These are phyloP conservation scores for Puccinia hordei DNA, from an alignment of 1,284 basidiomycete genomes.

Conservation along the genomic window DNA sequence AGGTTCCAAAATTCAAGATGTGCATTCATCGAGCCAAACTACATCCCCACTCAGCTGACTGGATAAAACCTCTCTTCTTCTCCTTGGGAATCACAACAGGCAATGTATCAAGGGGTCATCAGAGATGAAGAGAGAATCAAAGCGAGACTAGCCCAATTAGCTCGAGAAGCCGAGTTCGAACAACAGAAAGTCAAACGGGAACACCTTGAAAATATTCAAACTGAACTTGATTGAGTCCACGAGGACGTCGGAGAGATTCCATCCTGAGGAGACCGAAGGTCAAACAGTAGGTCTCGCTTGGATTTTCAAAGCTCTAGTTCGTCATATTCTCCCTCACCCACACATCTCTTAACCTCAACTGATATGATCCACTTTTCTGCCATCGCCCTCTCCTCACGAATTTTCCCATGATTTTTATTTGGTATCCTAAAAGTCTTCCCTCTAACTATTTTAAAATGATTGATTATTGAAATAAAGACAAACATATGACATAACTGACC, in stretches of 20 bases:
- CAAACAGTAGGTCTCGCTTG: neutral
- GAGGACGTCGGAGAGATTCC: conserved; percentile 7
- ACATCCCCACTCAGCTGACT: neutral
- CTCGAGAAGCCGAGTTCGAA: conserved; percentile 67
- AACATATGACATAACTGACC: too few relatives aligned
- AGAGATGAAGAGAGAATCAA: conserved; percentile 78
- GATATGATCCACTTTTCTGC: too few relatives aligned
- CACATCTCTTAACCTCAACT: too few relatives aligned
- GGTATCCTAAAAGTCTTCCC: too few relatives aligned
- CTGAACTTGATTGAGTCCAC: conserved; percentile 21
- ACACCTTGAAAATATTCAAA: conserved; percentile 35
- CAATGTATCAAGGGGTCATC: conserved; percentile 85
- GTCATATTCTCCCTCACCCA: too few relatives aligned
- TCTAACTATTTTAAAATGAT: too few relatives aligned
- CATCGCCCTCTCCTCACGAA: too few relatives aligned
- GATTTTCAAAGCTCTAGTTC: too few relatives aligned
- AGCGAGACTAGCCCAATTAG: conserved; percentile 68
- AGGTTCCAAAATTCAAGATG: neutral
- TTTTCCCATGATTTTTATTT: too few relatives aligned
- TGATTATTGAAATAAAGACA: too few relatives aligned
- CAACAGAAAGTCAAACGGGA: conserved; percentile 46
- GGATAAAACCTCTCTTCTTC: neutral
- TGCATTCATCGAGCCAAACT: neutral
- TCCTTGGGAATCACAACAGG: conserved; percentile 62
- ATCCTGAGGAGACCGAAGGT: neutral